Percentiles rank a stretch among this genome's conserved stretches.
These are phyloP conservation scores for Nothophoma quercina DNA, from an alignment of 2,329 filamentous ascomycete species.

Conservation along the genomic window DNA sequence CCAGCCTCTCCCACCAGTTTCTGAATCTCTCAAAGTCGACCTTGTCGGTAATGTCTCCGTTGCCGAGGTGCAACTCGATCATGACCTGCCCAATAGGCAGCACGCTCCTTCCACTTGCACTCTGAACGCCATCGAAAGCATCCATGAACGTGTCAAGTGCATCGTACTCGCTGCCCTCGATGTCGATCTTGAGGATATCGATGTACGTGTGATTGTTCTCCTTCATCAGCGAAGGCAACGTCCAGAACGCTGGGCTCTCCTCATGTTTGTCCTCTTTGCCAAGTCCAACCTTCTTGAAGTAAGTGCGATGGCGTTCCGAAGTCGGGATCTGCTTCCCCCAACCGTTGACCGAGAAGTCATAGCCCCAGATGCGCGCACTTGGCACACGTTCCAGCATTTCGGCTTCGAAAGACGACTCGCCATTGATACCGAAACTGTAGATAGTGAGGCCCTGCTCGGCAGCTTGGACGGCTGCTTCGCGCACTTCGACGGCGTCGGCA, in stretches of 20 bases:
- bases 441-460: constrained; percentile 37
- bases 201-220: constrained; percentile 46
- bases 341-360: constrained; percentile 42
- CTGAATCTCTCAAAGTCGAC: constrained; percentile 39
- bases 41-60: constrained; percentile 25
- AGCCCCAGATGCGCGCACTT: constrained; percentile 43
- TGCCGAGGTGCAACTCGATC: constrained; percentile 43
- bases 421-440: constrained; percentile 47
- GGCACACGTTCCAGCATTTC: constrained; percentile 45
- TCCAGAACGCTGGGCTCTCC: constrained; percentile 36
- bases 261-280: constrained; percentile 36
- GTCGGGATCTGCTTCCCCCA: constrained; percentile 42
- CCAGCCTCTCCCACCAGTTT: constrained; percentile 45
- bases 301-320: constrained; percentile 31
- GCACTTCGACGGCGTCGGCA: constrained; percentile 19
- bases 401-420: constrained; percentile 45
- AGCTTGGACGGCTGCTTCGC: constrained; percentile 19
- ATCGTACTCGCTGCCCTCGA: constrained; percentile 44
- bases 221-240: constrained; percentile 38
- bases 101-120: constrained; percentile 28
- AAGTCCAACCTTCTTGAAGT: constrained; percentile 41
- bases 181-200: constrained; percentile 46
- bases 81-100: constrained; percentile 45
- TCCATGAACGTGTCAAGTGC: constrained; percentile 44
- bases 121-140: constrained; percentile 30